Evolutionary conservation across 2,329 filamentous ascomycete species (phyloP).

Genomic region (Colletotrichum godetiae): DNA sequence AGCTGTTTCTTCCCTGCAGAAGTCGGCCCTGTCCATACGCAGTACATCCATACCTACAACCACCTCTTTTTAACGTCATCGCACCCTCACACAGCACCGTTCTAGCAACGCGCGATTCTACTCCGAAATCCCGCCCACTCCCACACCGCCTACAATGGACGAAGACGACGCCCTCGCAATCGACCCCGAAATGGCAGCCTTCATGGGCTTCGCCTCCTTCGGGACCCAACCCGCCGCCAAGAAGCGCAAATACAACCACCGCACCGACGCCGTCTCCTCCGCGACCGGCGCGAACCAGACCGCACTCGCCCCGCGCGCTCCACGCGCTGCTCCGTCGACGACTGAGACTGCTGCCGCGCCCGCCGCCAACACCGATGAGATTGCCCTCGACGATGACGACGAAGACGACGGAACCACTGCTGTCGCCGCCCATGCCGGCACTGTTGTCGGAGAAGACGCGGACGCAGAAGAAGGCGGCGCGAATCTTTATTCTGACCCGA

Average conservation of each 20-base stretch:
- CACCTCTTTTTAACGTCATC: not conserved
- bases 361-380: slow-evolving; percentile 56
- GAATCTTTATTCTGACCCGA: slow-evolving; percentile 9
- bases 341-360: slow-evolving; percentile 5
- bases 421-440: slow-evolving; percentile 50
- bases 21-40: not conserved
- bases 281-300: slow-evolving; percentile 48
- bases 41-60: not conserved
- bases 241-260: slow-evolving; percentile 74
- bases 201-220: slow-evolving; percentile 81
- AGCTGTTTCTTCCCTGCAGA: not conserved
- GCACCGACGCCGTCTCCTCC: slow-evolving; percentile 61
- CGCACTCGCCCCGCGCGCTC: slow-evolving; percentile 47
- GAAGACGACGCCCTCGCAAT: slow-evolving; percentile 37
- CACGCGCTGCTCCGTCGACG: slow-evolving; percentile 18
- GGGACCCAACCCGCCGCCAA: slow-evolving; percentile 67
- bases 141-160: slow-evolving; percentile 28
- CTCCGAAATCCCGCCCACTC: not conserved
- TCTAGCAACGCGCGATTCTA: not conserved
- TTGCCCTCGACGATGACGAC: slow-evolving; percentile 53
- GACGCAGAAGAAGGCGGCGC: slow-evolving; percentile 23
- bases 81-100: not conserved
- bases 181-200: slow-evolving; percentile 65
- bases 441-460: slow-evolving; percentile 1
- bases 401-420: slow-evolving; percentile 46